Base-by-base conservation (phyloP, 768 basidiomycete genomes). In the Naematelia aurantialba region DNA sequence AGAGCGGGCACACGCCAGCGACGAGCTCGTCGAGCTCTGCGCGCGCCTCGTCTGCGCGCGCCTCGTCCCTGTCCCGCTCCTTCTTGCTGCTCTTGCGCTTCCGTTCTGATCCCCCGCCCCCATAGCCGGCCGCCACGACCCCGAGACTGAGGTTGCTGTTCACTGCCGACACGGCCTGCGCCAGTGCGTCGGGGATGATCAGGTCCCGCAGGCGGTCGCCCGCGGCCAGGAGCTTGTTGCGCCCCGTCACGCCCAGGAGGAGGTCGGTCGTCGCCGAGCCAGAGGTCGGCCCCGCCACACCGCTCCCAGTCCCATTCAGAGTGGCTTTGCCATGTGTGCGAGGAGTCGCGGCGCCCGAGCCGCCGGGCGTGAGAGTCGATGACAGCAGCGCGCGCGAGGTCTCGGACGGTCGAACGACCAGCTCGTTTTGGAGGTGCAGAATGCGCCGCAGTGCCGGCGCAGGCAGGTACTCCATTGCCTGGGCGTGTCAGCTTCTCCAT, bases 391-490 rank as follows among this genome's bases (percentile, higher is more conserved):
- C 58, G 13, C 75, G 63, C 31, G 58, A 52, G 1, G 65, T 31
- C 19, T 67, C 55, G 1, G 68, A 55, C 30, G 34, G 27, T 25
- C 82, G 82, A 68, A 85, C 86, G 53, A 94, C 81, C 34, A 98
- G 81, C 76, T 91, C 87, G 48, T 82, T 87, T 67, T 99, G 96
- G 21, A 99, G 79, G 12, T 85, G 80, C 30, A 98, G 79, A 67
- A 99, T 91, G 56, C 88, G 85, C 42, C 94, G 86, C 5, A 99
- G 82, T 0, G 87, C 81, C 61, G 85, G 81, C 1, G 91, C 82
- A 12, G 93, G 87, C 13, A 97, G 80, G 78, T 88, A 91, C 65
- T 96, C 92, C 75, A 91, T 98, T 22, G 87, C 90, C 94, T 98
- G 68, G 52, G 26, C 51, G 48, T 19, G 54, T 29, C 11, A 26